Base-by-base conservation (phyloP, 2,329 filamentous ascomycete species). In the Trichoderma koningii region DNA sequence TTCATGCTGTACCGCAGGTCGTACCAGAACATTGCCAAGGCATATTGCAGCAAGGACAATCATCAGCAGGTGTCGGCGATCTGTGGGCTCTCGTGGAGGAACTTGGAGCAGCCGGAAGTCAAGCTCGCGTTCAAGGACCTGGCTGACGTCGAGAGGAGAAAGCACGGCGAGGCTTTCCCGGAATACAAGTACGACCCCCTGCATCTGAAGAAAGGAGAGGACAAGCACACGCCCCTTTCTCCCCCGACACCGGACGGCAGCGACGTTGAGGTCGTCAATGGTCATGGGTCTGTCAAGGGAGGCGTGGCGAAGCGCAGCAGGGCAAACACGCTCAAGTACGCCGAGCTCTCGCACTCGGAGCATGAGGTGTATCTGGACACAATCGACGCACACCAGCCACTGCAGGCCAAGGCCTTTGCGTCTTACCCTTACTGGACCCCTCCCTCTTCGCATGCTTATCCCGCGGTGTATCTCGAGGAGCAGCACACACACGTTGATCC, bases 1-100 rank as follows among this genome's bases (percentile, higher is more conserved):
- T 99, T 98, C 80, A 97, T 99, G 90, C 82, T 99, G 57, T 99
- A 99, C 76, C 89, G 95, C 48, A 97, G 95, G 69, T 92, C 92
- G 7, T 97, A 92, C 74, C 91, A 96, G 66, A 91, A 95, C 67
- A 84, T 93, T 38, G 92, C 91, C 66, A 97, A 97, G 77, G 82
- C 86, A 59, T 91, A 88, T 82, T 91, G 90, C 71, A 81, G 86
- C 15, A 88, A 95, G 71, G 94, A 95, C 76, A 97, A 98, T 78
- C 94, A 99, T 76, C 94, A 99, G 76, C 82, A 95, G 42, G 90
- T 98, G 28, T 98, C 94, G 2, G 87, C 88, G 52, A 87, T 95
- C n/a, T 92, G 92, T 65, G 95, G 93, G 30, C 82, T 87, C 63
- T 94, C 91, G 72, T 99, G 95, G 95, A 70, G 63, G 15, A 86